These are phyloP conservation scores for Starmera quercuum DNA, from an alignment of 805 yeast species.

Conservation along the genomic window DNA sequence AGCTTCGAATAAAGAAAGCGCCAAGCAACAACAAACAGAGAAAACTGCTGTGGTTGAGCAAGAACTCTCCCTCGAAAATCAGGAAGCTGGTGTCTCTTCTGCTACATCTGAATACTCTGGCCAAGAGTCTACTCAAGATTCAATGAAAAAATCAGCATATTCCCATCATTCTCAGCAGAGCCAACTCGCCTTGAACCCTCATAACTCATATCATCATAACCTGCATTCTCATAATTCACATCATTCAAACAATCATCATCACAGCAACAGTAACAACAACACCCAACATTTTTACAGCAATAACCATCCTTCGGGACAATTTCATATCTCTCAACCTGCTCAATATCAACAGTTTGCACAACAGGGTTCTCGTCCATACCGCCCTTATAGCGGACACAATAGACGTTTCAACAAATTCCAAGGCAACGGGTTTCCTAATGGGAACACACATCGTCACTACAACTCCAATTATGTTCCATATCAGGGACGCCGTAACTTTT, in stretches of 20 bases:
- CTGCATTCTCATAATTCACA: no score
- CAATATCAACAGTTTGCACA: slow-evolving; percentile 12
- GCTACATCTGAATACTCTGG: no score
- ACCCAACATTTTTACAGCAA: slow-evolving; percentile 5
- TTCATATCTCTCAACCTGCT: slow-evolving; percentile 5
- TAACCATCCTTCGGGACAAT: slow-evolving; percentile 9
- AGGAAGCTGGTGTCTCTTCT: no score
- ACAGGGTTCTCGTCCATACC: slow-evolving; percentile 11
- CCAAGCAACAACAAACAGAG: no score
- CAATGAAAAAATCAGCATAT: no score
- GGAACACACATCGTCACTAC: slow-evolving; percentile 3
- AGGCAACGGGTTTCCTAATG: slow-evolving; percentile 5
- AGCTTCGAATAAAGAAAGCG: neutral
- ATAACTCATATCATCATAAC: no score
- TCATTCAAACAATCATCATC: no score
- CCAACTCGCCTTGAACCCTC: no score
- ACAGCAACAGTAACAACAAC: slow-evolving; percentile 6
- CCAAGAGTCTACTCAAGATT: no score
- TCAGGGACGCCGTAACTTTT: slow-evolving; percentile 1
- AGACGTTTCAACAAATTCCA: slow-evolving; percentile 16
- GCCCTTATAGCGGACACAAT: slow-evolving; percentile 14
- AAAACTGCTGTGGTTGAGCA: no score
- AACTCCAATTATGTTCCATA: slow-evolving; percentile 1
- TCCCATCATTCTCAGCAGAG: no score
- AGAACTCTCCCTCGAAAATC: no score